Evolutionary conservation across 768 basidiomycete genomes (phyloP), one percentile per base, ranked within the genome.

Genomic region (Hydnomerulius pinastri): DNA sequence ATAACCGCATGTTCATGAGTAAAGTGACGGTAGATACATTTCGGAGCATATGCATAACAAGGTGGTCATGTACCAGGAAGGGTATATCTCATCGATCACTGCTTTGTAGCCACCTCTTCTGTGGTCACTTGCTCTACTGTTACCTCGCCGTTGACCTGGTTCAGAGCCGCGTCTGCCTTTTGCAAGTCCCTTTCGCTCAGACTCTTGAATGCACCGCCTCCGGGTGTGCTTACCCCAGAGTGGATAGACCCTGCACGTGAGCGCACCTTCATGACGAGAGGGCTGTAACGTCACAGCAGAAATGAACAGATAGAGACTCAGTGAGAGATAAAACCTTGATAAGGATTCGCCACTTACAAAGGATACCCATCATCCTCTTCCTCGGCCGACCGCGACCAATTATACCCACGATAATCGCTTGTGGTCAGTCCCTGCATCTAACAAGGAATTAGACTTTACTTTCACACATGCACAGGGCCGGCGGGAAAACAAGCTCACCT

Each of bases 281-380:
- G 91, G 85, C 90, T 92, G 58, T 46, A 37, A 18, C 27, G 12
- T 21, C 4, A 46, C 42, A 52, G 28, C 50, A 32, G 42, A 35
- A 13, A 48, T 58, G 33, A 60, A 52, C 40, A 42, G 30, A 50
- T 50, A 17, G 9, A 28, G 6, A 30, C 4, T 35, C 32, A 21
- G 3, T 20, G 23, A 27, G 36, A 59, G 35, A 52, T 35, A 24
- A n/a, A 43, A 43, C 50, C 36, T 45, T 48, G 32, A 57, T 57
- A 52, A 57, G 54, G 32, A 53, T 36, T 17, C 52, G 51, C 33
- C 40, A 81, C 89, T 43, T 61, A 92, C 90, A 92, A 91, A 1
- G 90, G 91, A 74, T 92, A 95, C 27, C 82, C 81, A 56, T 96
- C 94, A 30, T 97, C 94, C 46, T 98, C 94, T 24, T 93, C 92